A percentile compares a stretch with the other conserved stretches of the same genome.
These are phyloP conservation scores for Pichia sp. DNA, from an alignment of 1,139 yeast species.

Conservation along the genomic window DNA sequence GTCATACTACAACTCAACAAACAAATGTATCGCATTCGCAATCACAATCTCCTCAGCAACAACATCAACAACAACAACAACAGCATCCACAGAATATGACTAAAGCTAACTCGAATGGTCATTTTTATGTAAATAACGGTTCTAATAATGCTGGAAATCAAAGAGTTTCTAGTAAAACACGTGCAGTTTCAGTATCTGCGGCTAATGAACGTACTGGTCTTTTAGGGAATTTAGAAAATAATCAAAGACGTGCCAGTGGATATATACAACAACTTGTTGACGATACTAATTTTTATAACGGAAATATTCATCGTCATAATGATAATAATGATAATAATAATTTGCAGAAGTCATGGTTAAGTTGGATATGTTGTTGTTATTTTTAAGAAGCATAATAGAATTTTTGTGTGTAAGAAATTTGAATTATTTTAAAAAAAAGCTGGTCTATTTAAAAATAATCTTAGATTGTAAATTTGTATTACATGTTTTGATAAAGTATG, in stretches of 20 bases:
- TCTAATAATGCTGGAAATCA: background rate
- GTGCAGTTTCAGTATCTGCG: constrained; percentile 4
- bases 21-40: constrained; percentile 9
- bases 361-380: constrained; percentile 13
- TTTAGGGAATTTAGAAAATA: background rate
- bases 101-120: too few relatives aligned
- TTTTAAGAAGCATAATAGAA: background rate
- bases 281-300: background rate
- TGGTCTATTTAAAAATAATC: background rate
- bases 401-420: background rate
- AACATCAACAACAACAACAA: constrained; percentile 5
- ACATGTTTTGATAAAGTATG: too few relatives aligned
- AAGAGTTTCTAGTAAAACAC: background rate
- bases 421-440: background rate
- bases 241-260: background rate
- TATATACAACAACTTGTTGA: constrained; percentile 1
- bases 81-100: constrained; percentile 1
- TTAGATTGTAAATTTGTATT: too few relatives aligned
- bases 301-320: background rate
- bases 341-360: background rate
- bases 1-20: constrained; percentile 14
- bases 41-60: constrained; percentile 8
- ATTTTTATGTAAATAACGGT: background rate
- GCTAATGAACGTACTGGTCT: constrained; percentile 11
- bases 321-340: background rate